Base-by-base conservation (phyloP, 805 yeast genomes). In the Candida nanaspora region DNA sequence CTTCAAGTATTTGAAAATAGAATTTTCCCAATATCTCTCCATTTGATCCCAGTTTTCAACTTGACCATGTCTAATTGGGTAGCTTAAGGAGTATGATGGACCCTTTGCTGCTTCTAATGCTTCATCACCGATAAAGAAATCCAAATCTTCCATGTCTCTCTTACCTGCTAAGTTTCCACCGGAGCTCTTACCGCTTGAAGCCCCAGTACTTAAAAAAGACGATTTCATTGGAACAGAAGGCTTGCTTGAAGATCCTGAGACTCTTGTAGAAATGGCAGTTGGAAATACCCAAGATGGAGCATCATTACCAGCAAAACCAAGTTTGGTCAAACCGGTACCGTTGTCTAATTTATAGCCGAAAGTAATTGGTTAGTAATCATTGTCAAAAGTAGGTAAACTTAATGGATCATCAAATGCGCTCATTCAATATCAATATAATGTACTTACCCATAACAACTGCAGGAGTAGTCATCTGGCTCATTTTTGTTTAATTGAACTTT, bases 21-120 rank as follows among this genome's bases (percentile, higher is more conserved):
- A 86, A 56, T 86, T 85, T 59, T 93, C 98, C 98, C 98, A 93
- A 64, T 88, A 91, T 60, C 98, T 76, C 65, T 93, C 98, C 98
- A 93, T 93, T 59, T 93, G 97, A 67, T 93, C 98, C 98, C 98
- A 93, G 63, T 93, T 87, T 63, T 93, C 98, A 47, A 93, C 84
- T 69, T 93, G 98, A 21, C 98, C 98, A 59, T 93, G 98, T 63
- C 88, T 83, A 46, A 93, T 88, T 16, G 98, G 98, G 57, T 93
- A 93, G 47, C 80, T 77, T 44, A 93, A 69, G 23, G 89, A 82
- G 64, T 93, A 93, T 23, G 86, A 70, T 20, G 96, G 87, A 6
- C 96, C 95, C 52, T 78, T 82, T n/a, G 97, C 83, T 13, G 96
- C 95, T 40, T 74, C 76, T 33, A 93, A 57, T 1, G 98, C 98